These are phyloP conservation scores for Cyberlindnera sargentensis DNA, from an alignment of 805 yeast genomes.

Conservation along the genomic window DNA sequence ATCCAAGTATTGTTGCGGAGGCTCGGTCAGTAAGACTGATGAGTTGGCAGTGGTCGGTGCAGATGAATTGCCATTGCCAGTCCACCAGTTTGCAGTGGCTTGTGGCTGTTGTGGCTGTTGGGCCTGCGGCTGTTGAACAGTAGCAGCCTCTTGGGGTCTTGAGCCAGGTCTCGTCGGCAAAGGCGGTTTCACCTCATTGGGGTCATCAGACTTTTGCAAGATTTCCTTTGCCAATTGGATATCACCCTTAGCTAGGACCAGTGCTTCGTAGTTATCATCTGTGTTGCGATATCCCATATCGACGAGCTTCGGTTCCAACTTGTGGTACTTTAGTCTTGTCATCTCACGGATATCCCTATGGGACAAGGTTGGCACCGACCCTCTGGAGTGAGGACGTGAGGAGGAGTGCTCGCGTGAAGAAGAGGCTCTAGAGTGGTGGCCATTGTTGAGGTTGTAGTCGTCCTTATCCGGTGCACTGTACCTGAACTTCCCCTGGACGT, in stretches of 20 bases:
- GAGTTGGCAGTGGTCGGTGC: slow-evolving; percentile 18
- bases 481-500: slow-evolving; percentile 52
- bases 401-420: slow-evolving; percentile 1
- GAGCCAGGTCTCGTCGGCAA: slow-evolving; percentile 32
- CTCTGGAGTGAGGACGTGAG: slow-evolving; percentile 12
- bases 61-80: slow-evolving; percentile 21
- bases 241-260: slow-evolving; percentile 52
- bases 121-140: slow-evolving; percentile 3
- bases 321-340: slow-evolving; percentile 45
- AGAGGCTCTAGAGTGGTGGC: slow-evolving; percentile 5
- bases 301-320: slow-evolving; percentile 40
- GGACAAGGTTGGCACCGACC: slow-evolving; percentile 32
- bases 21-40: slow-evolving; percentile 28
- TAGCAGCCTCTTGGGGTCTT: background rate
- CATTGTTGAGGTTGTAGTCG: slow-evolving; percentile 20
- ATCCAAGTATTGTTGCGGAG: slow-evolving; percentile 65
- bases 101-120: slow-evolving; percentile 2
- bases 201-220: slow-evolving; percentile 34
- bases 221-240: slow-evolving; percentile 52
- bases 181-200: slow-evolving; percentile 41
- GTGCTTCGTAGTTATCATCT: slow-evolving; percentile 57
- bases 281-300: slow-evolving; percentile 51
- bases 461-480: slow-evolving; percentile 23
- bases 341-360: slow-evolving; percentile 48
- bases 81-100: slow-evolving; percentile 19